phyloP scores from a whole-genome alignment of 2,329 filamentous ascomycete genomes.

The Fusarium sterilihyphosum region DNA sequence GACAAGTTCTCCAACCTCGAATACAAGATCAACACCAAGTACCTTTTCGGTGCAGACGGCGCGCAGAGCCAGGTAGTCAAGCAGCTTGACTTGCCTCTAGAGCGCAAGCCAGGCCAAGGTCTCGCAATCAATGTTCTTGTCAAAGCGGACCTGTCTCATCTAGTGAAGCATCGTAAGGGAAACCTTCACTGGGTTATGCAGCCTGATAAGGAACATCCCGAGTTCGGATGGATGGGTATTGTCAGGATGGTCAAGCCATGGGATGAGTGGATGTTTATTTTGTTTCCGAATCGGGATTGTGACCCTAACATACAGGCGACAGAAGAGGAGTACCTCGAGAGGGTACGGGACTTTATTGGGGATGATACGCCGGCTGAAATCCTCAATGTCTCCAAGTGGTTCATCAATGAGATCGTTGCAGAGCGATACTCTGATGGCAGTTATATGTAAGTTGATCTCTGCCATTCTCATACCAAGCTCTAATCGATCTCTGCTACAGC shows the following conservation, averaged over 20 bases:
- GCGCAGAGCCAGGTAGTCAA: not conserved
- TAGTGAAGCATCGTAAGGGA: not conserved
- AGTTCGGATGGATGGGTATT: not conserved
- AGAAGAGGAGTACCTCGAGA: fast-evolving
- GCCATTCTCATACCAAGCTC: fast-evolving
- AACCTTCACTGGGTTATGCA: not conserved
- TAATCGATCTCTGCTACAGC: fast-evolving
- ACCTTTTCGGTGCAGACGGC: not conserved
- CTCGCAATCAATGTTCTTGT: not conserved
- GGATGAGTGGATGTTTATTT: not conserved
- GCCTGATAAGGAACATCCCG: not conserved
- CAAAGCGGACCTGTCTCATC: not conserved
- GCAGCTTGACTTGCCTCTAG: not conserved
- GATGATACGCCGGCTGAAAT: not conserved
- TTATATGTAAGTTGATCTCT: not conserved
- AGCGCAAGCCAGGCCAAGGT: not conserved
- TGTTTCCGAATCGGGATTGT: not conserved
- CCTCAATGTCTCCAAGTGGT: not conserved
- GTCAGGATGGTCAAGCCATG: not conserved
- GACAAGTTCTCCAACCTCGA: not conserved
- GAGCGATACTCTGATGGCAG: not conserved
- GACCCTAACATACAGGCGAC: not conserved
- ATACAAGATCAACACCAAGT: not conserved
- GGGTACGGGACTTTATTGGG: not conserved
- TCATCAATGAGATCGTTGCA: not conserved